Evolutionary conservation across 2,329 filamentous ascomycete species (phyloP).

Genomic region (Sphaerulina vaccinii): DNA sequence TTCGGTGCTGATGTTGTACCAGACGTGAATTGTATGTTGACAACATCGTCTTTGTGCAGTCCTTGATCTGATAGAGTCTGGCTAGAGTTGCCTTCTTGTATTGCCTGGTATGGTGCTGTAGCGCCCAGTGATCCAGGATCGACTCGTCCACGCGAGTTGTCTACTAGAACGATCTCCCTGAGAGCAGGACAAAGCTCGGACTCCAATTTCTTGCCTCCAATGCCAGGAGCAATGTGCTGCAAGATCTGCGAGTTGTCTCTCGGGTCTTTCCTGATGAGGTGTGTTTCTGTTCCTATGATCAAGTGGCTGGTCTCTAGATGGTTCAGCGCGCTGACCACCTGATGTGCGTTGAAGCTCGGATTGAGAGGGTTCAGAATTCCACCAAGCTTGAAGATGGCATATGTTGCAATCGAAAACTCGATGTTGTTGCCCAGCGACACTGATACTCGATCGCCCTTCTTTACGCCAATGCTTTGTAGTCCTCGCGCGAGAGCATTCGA

Average conservation of each 20-base stretch:
- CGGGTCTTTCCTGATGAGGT: slow-evolving; percentile 66
- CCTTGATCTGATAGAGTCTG: slow-evolving; percentile 47
- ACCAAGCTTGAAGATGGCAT: slow-evolving; percentile 92
- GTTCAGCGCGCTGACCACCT: slow-evolving; percentile 73
- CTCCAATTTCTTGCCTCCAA: slow-evolving; percentile 42
- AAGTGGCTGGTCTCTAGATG: slow-evolving; percentile 74
- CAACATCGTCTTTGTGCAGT: slow-evolving; percentile 64
- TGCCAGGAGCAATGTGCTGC: slow-evolving; percentile 40
- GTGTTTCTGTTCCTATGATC: slow-evolving; percentile 83
- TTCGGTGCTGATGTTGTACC: slow-evolving; percentile 89
- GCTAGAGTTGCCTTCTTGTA: slow-evolving; percentile 39
- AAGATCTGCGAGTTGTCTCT: slow-evolving; percentile 60
- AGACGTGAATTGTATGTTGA: slow-evolving; percentile 96
- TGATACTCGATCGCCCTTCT: slow-evolving; percentile 79
- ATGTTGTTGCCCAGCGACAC: slow-evolving; percentile 81
- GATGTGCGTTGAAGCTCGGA: slow-evolving; percentile 77
- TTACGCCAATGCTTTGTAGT: slow-evolving; percentile 66
- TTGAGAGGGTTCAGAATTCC: slow-evolving; percentile 90
- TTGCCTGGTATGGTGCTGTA: slow-evolving; percentile 46
- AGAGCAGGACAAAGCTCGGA: slow-evolving; percentile 67
- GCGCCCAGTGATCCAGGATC: slow-evolving; percentile 45
- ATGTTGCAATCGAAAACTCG: slow-evolving; percentile 81
- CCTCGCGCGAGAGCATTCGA: slow-evolving; percentile 76
- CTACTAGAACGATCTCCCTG: slow-evolving; percentile 68
- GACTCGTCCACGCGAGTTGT: slow-evolving; percentile 66